These are phyloP conservation scores for Tolypocladium tropicale DNA, from an alignment of 2,329 filamentous ascomycete genomes.

Conservation along the genomic window DNA sequence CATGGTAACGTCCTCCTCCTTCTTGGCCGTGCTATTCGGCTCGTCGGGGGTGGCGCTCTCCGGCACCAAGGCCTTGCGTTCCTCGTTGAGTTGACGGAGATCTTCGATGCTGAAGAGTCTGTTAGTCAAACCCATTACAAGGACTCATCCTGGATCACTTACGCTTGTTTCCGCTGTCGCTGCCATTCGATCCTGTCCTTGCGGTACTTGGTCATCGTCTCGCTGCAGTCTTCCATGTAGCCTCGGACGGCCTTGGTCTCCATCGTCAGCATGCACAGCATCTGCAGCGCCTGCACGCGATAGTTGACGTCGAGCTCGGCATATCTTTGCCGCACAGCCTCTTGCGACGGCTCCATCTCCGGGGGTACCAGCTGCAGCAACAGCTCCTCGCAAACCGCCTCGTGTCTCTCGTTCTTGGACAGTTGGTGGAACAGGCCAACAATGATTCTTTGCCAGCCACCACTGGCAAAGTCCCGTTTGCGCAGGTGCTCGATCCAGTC, in stretches of 20 bases:
- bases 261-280: constrained; percentile 75
- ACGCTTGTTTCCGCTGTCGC: constrained; percentile 60
- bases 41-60: constrained; percentile 61
- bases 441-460: constrained; percentile 86
- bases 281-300: constrained; percentile 70
- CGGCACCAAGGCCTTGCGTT: constrained; percentile 62
- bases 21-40: constrained; percentile 34
- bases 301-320: constrained; percentile 70
- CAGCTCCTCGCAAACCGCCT: constrained; percentile 66
- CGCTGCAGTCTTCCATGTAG: constrained; percentile 85
- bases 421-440: constrained; percentile 79
- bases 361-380: constrained; percentile 72
- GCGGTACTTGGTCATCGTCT: constrained; percentile 87
- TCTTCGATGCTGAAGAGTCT: constrained; percentile 51
- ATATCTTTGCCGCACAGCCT: constrained; percentile 67
- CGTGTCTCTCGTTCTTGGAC: constrained; percentile 61
- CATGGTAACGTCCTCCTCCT: constrained; percentile 51
- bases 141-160: constrained; percentile 18
- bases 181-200: constrained; percentile 96
- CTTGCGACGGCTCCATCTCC: constrained; percentile 61
- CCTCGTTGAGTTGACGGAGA: constrained; percentile 58
- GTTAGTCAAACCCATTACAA: constrained; percentile 1
- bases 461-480: constrained; percentile 75
- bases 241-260: constrained; percentile 78
- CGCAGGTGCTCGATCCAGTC: constrained; percentile 80